These are phyloP conservation scores for Melastoma candidum DNA, from an alignment of 441 rosid genomes.

Conservation along the genomic window DNA sequence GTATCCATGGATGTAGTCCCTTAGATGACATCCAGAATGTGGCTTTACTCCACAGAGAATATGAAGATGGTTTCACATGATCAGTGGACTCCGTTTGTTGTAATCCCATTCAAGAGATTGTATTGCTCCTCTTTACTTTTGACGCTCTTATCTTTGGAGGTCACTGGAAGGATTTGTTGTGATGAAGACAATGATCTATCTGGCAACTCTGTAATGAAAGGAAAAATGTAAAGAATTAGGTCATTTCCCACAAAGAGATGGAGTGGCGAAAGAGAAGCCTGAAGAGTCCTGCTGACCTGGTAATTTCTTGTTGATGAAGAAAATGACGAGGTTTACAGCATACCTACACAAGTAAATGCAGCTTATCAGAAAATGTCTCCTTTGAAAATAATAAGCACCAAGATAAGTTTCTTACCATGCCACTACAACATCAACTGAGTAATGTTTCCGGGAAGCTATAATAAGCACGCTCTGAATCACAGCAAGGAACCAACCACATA, in stretches of 20 bases:
- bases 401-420: slow-evolving; percentile 53
- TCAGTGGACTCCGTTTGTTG: no score
- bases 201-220: slow-evolving; percentile 60
- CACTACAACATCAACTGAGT: slow-evolving; percentile 87
- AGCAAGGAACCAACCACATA: slow-evolving; percentile 68
- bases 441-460: slow-evolving; percentile 95
- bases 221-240: slow-evolving; percentile 10
- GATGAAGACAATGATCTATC: slow-evolving; percentile 47
- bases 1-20: no score
- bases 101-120: slow-evolving; percentile 86
- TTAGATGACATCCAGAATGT: no score
- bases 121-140: slow-evolving; percentile 80
- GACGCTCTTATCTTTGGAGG: slow-evolving; percentile 49
- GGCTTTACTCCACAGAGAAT: no score
- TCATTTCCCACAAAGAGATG: not conserved
- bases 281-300: slow-evolving; percentile 43
- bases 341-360: slow-evolving; percentile 41
- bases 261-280: not conserved
- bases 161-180: slow-evolving; percentile 52
- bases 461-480: slow-evolving; percentile 81
- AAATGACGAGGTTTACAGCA: slow-evolving; percentile 86
- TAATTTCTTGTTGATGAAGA: slow-evolving; percentile 87
- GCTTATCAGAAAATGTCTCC: not conserved
- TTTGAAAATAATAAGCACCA: not conserved
- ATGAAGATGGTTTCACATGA: no score